Evolutionary conservation across 148 eudicot genomes (phyloP).

Genomic region (Camellia japonica): DNA sequence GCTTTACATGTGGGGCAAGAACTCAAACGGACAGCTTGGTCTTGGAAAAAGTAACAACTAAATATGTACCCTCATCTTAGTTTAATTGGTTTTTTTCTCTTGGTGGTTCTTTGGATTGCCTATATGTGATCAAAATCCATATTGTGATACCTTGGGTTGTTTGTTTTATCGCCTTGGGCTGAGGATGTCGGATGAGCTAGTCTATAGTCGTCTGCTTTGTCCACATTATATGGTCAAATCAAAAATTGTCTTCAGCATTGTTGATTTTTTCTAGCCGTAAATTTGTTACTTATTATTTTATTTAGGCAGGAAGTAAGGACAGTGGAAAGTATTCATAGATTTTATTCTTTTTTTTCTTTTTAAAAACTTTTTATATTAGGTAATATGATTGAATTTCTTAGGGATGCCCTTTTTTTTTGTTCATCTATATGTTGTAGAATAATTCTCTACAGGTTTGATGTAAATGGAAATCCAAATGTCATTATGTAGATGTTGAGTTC

Average conservation of each 20-base stretch:
- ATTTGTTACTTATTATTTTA: not conserved
- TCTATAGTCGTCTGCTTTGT: not conserved
- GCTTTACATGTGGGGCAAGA: conserved; percentile 92
- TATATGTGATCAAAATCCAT: not conserved
- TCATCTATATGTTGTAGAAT: too few relatives aligned
- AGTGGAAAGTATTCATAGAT: not conserved
- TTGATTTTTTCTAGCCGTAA: not conserved
- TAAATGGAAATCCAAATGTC: not conserved
- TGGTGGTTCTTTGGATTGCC: conserved; percentile 1
- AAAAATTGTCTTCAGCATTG: not conserved
- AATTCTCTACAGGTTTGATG: not conserved
- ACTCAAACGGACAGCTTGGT: conserved; percentile 90
- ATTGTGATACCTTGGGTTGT: not conserved
- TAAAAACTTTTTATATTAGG: not conserved
- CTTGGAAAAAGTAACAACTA: conserved; percentile 77
- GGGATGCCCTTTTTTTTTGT: not conserved
- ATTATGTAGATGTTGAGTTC: conserved; percentile 1
- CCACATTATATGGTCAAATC: not conserved
- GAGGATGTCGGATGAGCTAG: not conserved
- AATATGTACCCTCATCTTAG: not conserved
- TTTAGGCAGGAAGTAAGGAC: not conserved
- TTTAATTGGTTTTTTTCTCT: not conserved
- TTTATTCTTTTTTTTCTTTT: not conserved
- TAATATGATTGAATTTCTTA: not conserved
- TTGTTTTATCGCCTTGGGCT: not conserved